Conservation (phyloP, 345 rosid genomes). For the Sisymbrium irio region DNA sequence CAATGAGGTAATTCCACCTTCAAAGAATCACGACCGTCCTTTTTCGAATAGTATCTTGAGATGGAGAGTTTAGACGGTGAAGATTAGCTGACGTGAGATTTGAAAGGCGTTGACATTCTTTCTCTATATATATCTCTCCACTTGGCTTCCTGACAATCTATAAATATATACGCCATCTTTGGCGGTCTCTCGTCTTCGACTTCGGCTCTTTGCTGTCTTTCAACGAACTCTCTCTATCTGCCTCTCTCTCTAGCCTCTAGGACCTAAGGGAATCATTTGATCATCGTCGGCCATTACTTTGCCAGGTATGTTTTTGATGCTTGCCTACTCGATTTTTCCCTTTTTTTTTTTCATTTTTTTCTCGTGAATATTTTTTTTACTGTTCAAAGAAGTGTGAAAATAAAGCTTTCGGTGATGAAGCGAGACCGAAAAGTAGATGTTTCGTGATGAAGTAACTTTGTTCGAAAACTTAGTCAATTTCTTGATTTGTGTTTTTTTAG, state of each 20-base stretch:
- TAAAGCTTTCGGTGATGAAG: background rate
- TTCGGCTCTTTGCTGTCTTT: slow-evolving; percentile 26
- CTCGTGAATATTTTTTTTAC: background rate
- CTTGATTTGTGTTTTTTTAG: background rate
- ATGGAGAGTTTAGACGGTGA: background rate
- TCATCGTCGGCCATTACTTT: background rate
- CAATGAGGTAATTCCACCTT: slow-evolving; percentile 22
- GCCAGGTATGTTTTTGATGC: slow-evolving; percentile 12
- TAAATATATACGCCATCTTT: slow-evolving; percentile 22
- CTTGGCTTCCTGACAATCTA: slow-evolving; percentile 19
- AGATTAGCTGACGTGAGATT: background rate
- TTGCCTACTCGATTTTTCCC: background rate
- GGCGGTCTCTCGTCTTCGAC: slow-evolving; percentile 26
- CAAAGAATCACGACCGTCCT: background rate
- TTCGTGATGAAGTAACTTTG: background rate
- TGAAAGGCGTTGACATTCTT: slow-evolving; percentile 28
- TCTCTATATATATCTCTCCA: slow-evolving; percentile 12
- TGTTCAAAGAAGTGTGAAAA: background rate
- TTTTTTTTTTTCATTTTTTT: background rate
- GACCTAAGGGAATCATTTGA: background rate
- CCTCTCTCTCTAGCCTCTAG: background rate
- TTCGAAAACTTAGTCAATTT: background rate
- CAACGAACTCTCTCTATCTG: background rate
- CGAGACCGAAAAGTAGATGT: background rate
- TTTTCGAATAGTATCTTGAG: background rate